Conservation (phyloP, 352 stramenopile species). For the Globisporangium sylvaticum region DNA sequence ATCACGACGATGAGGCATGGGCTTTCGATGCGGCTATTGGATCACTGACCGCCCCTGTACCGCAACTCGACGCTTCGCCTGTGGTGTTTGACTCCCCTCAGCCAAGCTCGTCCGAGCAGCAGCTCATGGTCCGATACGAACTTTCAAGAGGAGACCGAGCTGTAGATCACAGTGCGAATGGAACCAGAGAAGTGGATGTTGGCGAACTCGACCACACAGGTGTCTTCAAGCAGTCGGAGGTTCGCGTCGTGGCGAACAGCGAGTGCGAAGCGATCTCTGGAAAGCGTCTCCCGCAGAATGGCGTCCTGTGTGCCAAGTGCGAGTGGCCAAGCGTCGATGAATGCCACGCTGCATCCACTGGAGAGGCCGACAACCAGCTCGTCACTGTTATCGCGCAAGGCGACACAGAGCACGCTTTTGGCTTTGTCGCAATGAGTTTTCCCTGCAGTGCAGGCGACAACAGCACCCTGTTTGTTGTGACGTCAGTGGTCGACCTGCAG, state of each 20-base stretch:
- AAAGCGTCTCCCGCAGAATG: neutral
- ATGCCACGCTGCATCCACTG: neutral
- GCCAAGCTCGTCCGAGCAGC: neutral
- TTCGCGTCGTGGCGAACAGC: neutral
- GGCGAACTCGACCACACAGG: neutral
- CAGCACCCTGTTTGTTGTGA: neutral
- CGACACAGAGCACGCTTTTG: neutral
- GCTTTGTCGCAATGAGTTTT: neutral
- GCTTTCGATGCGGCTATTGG: neutral
- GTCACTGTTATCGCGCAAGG: neutral
- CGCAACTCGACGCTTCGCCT: neutral
- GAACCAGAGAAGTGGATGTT: neutral
- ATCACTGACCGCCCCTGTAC: neutral
- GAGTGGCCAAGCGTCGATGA: neutral
- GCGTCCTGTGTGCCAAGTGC: neutral
- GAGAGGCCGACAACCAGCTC: neutral
- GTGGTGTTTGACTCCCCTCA: neutral
- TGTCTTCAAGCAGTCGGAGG: neutral
- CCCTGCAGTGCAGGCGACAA: neutral
- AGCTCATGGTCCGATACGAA: neutral
- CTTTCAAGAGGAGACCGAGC: too few relatives aligned
- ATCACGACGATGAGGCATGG: neutral
- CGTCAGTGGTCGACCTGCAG: neutral
- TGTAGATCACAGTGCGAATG: neutral
- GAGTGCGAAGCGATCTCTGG: neutral